phyloP scores from a whole-genome alignment of 148 eudicot species.

The Persicaria maculosa region DNA sequence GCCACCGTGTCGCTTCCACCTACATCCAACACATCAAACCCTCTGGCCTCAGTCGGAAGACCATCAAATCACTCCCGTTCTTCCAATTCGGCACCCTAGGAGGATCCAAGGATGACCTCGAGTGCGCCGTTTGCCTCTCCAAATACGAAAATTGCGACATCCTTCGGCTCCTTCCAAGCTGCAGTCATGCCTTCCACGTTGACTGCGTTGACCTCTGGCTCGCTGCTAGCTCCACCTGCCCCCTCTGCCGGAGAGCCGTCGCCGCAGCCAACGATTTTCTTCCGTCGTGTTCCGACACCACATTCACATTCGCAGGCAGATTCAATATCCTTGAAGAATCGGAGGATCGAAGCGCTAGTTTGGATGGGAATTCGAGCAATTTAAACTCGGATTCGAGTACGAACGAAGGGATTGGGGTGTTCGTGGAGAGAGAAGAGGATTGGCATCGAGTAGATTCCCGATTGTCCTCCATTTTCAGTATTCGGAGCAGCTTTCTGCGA shows the following conservation, averaged over 20 bases:
- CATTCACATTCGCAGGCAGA: conserved; percentile 25
- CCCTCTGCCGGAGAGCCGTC: conserved; percentile 55
- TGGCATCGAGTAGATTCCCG: background rate
- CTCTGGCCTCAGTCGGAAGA: conserved; percentile 46
- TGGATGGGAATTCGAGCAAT: conserved; percentile 10
- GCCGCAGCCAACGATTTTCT: conserved; percentile 28
- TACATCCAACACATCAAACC: background rate
- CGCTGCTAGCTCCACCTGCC: conserved; percentile 55
- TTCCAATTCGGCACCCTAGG: conserved; percentile 51
- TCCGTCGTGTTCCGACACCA: conserved; percentile 17
- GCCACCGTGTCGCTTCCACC: no score
- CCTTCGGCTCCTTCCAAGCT: conserved; percentile 57
- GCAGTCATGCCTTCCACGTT: conserved; percentile 70
- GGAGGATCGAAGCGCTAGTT: background rate
- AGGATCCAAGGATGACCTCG: conserved; percentile 59
- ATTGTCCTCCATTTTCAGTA: conserved; percentile 35
- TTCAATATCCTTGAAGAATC: no score
- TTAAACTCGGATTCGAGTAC: conserved; percentile 10
- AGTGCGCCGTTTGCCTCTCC: conserved; percentile 67
- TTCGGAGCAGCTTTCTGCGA: conserved; percentile 41
- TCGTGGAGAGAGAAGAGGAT: conserved; percentile 45
- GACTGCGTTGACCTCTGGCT: conserved; percentile 72
- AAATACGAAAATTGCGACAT: conserved; percentile 50
- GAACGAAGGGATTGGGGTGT: conserved; percentile 25
- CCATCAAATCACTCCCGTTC: conserved; percentile 56